phyloP scores from a whole-genome alignment of 768 basidiomycete genomes.

The Hericium alpestre region DNA sequence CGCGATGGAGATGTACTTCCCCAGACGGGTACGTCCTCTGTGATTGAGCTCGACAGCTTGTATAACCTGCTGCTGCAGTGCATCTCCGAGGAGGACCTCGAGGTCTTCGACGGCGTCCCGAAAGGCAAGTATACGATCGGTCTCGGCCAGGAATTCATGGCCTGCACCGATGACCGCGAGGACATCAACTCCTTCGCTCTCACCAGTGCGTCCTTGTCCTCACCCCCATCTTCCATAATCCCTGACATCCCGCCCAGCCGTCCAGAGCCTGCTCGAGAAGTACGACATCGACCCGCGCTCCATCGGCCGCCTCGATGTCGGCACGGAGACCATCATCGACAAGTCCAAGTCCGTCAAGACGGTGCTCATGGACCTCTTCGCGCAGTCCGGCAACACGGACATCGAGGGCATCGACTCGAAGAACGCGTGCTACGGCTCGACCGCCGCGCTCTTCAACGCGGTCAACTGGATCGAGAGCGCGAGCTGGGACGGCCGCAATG shows the following conservation, averaged over 20 bases:
- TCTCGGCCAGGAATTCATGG: constrained; percentile 95
- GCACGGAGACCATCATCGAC: constrained; percentile 98
- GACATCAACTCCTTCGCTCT: constrained; percentile 97
- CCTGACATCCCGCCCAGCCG: constrained; percentile 38
- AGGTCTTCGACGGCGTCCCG: constrained; percentile 86
- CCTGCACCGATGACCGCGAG: constrained; percentile 94
- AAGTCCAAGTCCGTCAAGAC: constrained; percentile 98
- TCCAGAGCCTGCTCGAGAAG: constrained; percentile 79
- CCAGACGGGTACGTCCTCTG: not conserved
- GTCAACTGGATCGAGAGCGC: constrained; percentile 94
- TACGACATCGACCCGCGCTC: constrained; percentile 91
- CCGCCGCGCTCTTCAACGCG: constrained; percentile 95
- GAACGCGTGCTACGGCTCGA: constrained; percentile 97
- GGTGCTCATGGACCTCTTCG: constrained; percentile 94
- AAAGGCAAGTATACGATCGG: constrained; percentile 98
- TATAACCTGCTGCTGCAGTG: constrained; percentile 38
- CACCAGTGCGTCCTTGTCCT: constrained; percentile 51
- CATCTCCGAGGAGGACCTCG: constrained; percentile 89
- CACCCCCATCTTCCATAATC: not conserved
- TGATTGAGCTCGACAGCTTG: not conserved
- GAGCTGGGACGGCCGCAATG: constrained; percentile 95
- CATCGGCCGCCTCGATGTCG: constrained; percentile 94
- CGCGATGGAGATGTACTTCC: constrained; percentile 1
- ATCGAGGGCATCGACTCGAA: constrained; percentile 98
- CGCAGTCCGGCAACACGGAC: constrained; percentile 82